These are phyloP conservation scores for Fusarium keratoplasticum DNA, from an alignment of 2,329 filamentous ascomycete genomes.

Conservation along the genomic window DNA sequence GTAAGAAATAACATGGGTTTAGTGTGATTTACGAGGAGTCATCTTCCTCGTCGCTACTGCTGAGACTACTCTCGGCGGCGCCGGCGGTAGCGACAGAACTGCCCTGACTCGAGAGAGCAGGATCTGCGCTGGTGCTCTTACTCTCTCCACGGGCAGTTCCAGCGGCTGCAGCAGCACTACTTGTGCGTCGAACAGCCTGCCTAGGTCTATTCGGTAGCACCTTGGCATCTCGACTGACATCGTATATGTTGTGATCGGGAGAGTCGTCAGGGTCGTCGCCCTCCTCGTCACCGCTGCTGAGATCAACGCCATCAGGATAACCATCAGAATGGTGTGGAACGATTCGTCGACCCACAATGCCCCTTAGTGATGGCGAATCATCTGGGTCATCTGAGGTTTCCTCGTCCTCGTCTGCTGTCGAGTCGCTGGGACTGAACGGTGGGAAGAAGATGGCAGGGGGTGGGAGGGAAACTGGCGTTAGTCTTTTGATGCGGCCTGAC, in stretches of 20 bases:
- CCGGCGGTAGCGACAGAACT: slow-evolving; percentile 57
- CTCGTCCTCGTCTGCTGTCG: slow-evolving; percentile 48
- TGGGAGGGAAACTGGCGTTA: slow-evolving; percentile 62
- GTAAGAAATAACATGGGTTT: neutral
- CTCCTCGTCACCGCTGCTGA: slow-evolving; percentile 57
- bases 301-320: slow-evolving; percentile 54
- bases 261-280: slow-evolving; percentile 54
- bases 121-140: slow-evolving; percentile 48
- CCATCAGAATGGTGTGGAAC: slow-evolving; percentile 55
- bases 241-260: slow-evolving; percentile 47
- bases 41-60: slow-evolving; percentile 50
- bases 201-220: slow-evolving; percentile 32
- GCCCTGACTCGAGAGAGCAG: slow-evolving; percentile 41
- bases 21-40: neutral
- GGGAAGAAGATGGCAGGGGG: slow-evolving; percentile 65
- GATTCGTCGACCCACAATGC: slow-evolving; percentile 48
- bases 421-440: slow-evolving; percentile 57
- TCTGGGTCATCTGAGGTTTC: slow-evolving; percentile 44
- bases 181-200: slow-evolving; percentile 35
- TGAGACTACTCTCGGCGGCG: slow-evolving; percentile 53
- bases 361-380: slow-evolving; percentile 46
- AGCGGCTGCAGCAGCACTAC: slow-evolving; percentile 50
- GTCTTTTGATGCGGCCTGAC: slow-evolving; percentile 54
- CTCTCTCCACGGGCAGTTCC: slow-evolving; percentile 47
- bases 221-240: slow-evolving; percentile 33